Evolutionary conservation across 768 basidiomycete species (phyloP), one percentile per base, ranked within the genome.

Genomic region (Phlebiopsis flavidoalba): DNA sequence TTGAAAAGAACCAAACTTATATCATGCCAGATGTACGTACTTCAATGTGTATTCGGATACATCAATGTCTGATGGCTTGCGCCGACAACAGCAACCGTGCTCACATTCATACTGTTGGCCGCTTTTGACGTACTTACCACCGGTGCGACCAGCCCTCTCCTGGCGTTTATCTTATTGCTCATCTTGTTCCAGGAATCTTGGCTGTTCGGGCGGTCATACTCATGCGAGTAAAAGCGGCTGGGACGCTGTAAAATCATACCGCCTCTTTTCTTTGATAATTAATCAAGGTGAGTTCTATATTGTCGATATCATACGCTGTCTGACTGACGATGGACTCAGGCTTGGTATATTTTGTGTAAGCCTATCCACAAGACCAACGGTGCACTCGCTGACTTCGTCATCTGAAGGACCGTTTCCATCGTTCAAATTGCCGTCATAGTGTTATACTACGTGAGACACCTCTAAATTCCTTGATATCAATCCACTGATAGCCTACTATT

Each of bases 101-200:
- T 62, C 22, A 62, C 61, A 10, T 58, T 62, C 51, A 31, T 62
- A 8, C 19, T 51, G 3, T 51, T 62, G 21, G 49, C 51, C n/a
- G 51, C 35, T 21, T 62, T 62, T 47, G 61, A 62, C 31, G 61
- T 58, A 4, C 35, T 62, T 50, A 58, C 61, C 35, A 51, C 55
- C 50, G 61, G 57, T 58, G 22, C 8, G 54, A 14, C 54, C 15
- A 33, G 19, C 37, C 3, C 21, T 11, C 5, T 43, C 14, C n/a
- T 45, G 1, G 6, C 1, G 19, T 10, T 19, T 3, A 12, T 17
- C 26, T 10, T 5, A 54, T 40, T 47, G 12, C 43, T 49, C 17
- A 57, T 11, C 22, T 22, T 2, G 2, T 43, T 4, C 15, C 57
- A 58, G 57, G 33, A 2, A 36, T 58, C 24, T 46, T 58, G 15